phyloP scores from a whole-genome alignment of 257 asterid species.

The Petunia secreta region DNA sequence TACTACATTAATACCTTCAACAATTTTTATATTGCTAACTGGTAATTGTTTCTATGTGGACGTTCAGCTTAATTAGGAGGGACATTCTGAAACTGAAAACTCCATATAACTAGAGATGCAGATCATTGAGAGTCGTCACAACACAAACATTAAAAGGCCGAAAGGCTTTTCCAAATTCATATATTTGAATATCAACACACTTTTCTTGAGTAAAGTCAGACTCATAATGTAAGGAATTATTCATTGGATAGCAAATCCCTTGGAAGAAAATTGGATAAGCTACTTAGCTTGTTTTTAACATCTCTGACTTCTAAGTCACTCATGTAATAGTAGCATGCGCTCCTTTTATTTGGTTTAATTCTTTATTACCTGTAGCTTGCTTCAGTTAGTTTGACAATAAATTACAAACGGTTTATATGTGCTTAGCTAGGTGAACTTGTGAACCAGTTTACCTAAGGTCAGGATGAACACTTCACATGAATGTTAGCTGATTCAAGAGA shows the following conservation, averaged over 20 bases:
- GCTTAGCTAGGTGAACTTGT: neutral
- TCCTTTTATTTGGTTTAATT: neutral
- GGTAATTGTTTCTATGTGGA: neutral
- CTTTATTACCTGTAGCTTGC: constrained; percentile 2
- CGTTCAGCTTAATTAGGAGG: neutral
- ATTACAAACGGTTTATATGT: neutral
- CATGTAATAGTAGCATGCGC: neutral
- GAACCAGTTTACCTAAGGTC: constrained; percentile 17
- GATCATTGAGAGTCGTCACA: neutral
- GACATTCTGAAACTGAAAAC: neutral
- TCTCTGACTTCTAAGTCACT: neutral
- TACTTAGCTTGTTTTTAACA: neutral
- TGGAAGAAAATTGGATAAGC: neutral
- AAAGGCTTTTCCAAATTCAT: neutral
- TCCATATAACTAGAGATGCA: too few species aligned
- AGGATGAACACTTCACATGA: neutral
- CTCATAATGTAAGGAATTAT: neutral
- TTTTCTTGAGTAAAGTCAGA: neutral
- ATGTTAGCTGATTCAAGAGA: constrained; percentile 41
- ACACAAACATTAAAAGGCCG: too few species aligned
- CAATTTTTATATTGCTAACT: too few species aligned
- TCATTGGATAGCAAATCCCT: neutral
- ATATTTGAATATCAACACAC: neutral
- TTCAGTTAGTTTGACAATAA: neutral
- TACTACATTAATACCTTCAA: too few species aligned